Conservation (phyloP, 176 grass and related monocot species). For the Otatea glauca region DNA sequence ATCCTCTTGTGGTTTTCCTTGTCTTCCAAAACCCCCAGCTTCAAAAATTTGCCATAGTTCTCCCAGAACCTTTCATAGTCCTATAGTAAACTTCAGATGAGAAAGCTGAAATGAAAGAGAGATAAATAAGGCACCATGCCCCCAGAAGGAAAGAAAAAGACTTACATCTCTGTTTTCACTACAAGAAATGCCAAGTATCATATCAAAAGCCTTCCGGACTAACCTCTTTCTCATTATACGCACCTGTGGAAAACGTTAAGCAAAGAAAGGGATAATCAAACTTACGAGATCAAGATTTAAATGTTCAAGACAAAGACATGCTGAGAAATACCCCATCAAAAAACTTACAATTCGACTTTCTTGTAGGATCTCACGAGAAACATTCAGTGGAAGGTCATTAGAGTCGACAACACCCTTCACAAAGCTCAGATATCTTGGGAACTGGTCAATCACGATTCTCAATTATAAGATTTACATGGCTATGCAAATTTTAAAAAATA, state of each 20-base stretch:
- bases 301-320: not conserved
- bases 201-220: slow-evolving; percentile 94
- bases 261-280: not conserved
- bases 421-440: slow-evolving; percentile 98
- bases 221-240: slow-evolving; percentile 98
- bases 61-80: slow-evolving; percentile 98
- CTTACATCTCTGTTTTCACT: slow-evolving; percentile 97
- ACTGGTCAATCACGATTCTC: slow-evolving; percentile 54
- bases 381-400: slow-evolving; percentile 95
- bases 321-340: slow-evolving; percentile 2
- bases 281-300: not conserved
- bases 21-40: slow-evolving; percentile 89
- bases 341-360: slow-evolving; percentile 95
- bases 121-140: not conserved
- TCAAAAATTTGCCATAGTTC: slow-evolving; percentile 92
- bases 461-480: slow-evolving; percentile 10
- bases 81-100: slow-evolving; percentile 52
- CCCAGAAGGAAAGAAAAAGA: not conserved
- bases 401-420: slow-evolving; percentile 98
- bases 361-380: slow-evolving; percentile 99
- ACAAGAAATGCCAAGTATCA: slow-evolving; percentile 95
- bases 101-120: not conserved
- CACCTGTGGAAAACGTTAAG: slow-evolving; percentile 51
- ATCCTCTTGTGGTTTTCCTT: slow-evolving; percentile 94
- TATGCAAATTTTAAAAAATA: not conserved